Conservation (phyloP, 163 green algal species). For the Chloromonas sp. region DNA sequence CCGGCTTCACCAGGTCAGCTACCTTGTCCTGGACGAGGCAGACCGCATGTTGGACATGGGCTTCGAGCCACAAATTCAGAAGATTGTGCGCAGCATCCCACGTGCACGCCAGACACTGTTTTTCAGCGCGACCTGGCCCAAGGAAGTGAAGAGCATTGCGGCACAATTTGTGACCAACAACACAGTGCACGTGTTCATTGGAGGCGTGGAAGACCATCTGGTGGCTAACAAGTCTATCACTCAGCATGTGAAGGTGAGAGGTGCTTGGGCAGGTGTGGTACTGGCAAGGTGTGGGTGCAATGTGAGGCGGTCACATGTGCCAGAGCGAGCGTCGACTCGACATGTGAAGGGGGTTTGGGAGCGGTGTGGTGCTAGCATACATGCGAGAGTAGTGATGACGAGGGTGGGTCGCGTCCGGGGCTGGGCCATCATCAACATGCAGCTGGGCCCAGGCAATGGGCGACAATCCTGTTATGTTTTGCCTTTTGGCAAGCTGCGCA, state of each 20-base stretch:
- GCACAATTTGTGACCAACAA: conserved; percentile 70
- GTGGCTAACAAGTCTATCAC: conserved; percentile 76
- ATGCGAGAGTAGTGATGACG: too few relatives aligned
- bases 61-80: conserved; percentile 91
- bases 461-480: too few relatives aligned
- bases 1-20: conserved; percentile 56
- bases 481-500: too few relatives aligned
- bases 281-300: too few relatives aligned
- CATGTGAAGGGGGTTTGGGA: too few relatives aligned
- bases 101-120: conserved; percentile 85
- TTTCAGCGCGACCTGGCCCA: conserved; percentile 86
- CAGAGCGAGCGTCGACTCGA: too few relatives aligned
- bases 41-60: conserved; percentile 99
- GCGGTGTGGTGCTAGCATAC: too few relatives aligned
- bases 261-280: too few relatives aligned
- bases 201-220: conserved; percentile 70
- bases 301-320: too few relatives aligned
- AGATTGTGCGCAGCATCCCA: conserved; percentile 66
- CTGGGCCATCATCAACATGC: too few relatives aligned
- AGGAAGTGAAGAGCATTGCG: conserved; percentile 62
- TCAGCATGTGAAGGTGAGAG: conserved; percentile 41
- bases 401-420: too few relatives aligned
- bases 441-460: too few relatives aligned
- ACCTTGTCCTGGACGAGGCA: conserved; percentile 93
- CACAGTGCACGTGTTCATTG: conserved; percentile 79